Base-by-base conservation (phyloP, 2,329 filamentous ascomycete genomes). In the Aspergillus spinulosporus region DNA sequence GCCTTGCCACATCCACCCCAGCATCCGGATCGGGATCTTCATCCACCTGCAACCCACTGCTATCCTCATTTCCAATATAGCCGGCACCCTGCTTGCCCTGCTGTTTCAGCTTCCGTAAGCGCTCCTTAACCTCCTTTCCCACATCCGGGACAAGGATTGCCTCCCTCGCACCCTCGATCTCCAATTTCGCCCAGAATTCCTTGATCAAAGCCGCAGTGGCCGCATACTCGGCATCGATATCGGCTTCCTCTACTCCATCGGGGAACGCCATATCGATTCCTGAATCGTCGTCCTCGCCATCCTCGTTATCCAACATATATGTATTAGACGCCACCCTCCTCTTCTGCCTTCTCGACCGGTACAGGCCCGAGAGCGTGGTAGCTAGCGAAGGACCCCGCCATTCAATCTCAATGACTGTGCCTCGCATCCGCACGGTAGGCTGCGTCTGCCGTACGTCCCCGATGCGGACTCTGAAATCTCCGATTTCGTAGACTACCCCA, bases 331-430 rank as follows among this genome's bases (percentile, higher is more conserved):
- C 31, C 7, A 12, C 34, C 29, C 26, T 11, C 6, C 39, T 29
- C 34, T 42, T 43, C 28, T 46, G 43, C 31, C 42, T 59, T 31
- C 29, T 53, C 3, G 51, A 50, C 32, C 54, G 53, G n/a, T 49
- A 40, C 46, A 62, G 46, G 14, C 59, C 29, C 14, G 57, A 40
- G 11, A 70, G 57, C n/a, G 66, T 62, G 9, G 66, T 57, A 21
- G 72, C 57, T 49, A 74, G 46, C 11, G 72, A 73, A 14, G 74
- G 73, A 0, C 74, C 74, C 28, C 66, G 63, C 70, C 74, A 78
- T 56, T 76, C 74, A 32, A 78, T 70, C 60, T 78, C 75, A 14
- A 77, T 67, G 14, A 77, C 67, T 2, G 73, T 73, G 0, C 76
- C 76, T n/a, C 74, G 72, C 7, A 70, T 59, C 14, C 74, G 64